Conservation (phyloP, 2,329 filamentous ascomycete genomes). For the Aspergillus sojae region DNA sequence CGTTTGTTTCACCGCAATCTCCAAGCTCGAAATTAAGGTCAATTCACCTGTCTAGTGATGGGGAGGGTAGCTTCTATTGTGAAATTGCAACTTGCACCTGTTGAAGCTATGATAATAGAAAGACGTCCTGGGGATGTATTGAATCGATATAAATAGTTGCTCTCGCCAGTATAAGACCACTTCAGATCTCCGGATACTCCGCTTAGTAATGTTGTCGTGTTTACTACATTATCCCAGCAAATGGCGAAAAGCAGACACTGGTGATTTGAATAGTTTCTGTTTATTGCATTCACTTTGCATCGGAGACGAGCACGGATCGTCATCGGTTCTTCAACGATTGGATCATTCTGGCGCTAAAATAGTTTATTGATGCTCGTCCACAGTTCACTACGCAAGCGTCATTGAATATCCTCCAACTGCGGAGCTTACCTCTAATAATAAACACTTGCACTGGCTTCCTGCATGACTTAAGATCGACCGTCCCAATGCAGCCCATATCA, state of each 20-base stretch:
- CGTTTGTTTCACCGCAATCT: not conserved
- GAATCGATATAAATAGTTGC: not conserved
- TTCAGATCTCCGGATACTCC: not conserved
- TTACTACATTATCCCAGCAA: not conserved
- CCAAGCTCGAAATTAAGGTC: not conserved
- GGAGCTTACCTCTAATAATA: not conserved
- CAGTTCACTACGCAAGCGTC: not conserved
- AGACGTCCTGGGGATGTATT: not conserved
- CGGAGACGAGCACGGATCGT: not conserved
- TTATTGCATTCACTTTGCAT: not conserved
- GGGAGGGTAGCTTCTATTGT: not conserved
- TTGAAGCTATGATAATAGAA: not conserved
- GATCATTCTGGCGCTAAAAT: not conserved
- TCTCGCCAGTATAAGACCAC: not conserved
- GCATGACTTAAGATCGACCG: not conserved
- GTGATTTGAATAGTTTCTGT: not conserved
- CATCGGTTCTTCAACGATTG: not conserved
- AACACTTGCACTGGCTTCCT: not conserved
- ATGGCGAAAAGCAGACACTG: not conserved
- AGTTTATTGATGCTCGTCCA: not conserved
- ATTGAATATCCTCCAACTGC: not conserved
- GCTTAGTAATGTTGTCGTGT: not conserved
- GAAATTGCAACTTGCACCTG: not conserved
- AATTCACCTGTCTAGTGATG: not conserved
- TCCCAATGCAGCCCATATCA: not conserved